These are phyloP conservation scores for Cytospora leucostoma DNA, from an alignment of 2,329 filamentous ascomycete genomes.

Conservation along the genomic window DNA sequence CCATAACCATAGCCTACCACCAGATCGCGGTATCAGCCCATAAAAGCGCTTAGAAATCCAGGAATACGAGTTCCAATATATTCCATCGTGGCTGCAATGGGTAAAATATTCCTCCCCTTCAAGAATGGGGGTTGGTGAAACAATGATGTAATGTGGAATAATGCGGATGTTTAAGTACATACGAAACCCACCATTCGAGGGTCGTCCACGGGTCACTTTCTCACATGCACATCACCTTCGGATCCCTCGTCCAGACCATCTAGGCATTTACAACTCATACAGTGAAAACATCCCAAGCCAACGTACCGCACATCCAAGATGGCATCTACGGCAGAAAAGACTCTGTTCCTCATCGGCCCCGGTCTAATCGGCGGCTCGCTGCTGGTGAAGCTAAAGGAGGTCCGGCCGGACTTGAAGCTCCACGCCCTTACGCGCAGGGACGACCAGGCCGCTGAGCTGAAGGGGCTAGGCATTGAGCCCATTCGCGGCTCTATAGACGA, in stretches of 20 bases:
- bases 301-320: background rate
- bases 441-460: conserved; percentile 24
- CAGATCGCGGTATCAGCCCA: background rate
- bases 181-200: too few species aligned
- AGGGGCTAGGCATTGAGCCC: conserved; percentile 21
- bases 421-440: conserved; percentile 26
- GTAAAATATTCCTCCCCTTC: background rate
- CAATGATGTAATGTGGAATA: background rate
- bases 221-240: too few species aligned
- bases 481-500: conserved; percentile 22
- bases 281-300: background rate
- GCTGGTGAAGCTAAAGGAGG: conserved; percentile 24
- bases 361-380: conserved; percentile 25
- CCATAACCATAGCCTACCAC: background rate
- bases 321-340: conserved; percentile 20
- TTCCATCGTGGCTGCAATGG: background rate
- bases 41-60: background rate
- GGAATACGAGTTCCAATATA: background rate
- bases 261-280: background rate
- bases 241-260: background rate
- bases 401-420: conserved; percentile 22
- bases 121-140: background rate
- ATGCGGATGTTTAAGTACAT: background rate
- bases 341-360: conserved; percentile 24
- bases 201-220: too few species aligned